These are phyloP conservation scores for Wickerhamiella sergipiensis DNA, from an alignment of 805 yeast genomes.

Conservation along the genomic window DNA sequence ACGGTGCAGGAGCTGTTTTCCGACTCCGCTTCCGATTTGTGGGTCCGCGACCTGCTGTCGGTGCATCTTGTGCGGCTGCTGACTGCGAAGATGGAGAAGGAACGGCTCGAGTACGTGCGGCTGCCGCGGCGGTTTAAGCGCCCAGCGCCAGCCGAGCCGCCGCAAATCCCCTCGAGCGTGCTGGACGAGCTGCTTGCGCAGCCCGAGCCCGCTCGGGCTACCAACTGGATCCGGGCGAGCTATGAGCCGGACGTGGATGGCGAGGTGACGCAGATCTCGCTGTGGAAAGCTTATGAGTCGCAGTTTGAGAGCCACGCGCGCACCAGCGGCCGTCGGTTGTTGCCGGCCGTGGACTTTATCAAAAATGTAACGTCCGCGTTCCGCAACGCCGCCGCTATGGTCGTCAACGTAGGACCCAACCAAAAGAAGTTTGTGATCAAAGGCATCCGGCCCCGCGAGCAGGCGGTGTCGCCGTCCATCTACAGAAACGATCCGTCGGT, in stretches of 20 bases:
- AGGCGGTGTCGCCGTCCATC: conserved; percentile 21
- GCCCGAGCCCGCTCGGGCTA: conserved; percentile 81
- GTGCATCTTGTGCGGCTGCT: conserved; percentile 52
- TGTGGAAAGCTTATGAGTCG: conserved; percentile 89
- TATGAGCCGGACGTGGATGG: conserved; percentile 66
- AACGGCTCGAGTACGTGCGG: conserved; percentile 26
- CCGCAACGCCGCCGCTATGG: conserved; percentile 85
- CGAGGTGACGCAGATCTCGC: conserved; percentile 86
- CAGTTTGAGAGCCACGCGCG: conserved; percentile 55
- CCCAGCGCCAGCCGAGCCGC: conserved; percentile 54
- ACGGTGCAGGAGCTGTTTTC: conserved; percentile 41
- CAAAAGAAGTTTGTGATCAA: conserved; percentile 79
- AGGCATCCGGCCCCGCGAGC: conserved; percentile 77
- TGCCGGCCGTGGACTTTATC: conserved; percentile 94
- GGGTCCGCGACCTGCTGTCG: conserved; percentile 30
- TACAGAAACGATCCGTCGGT: conserved; percentile 1
- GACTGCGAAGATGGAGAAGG: conserved; percentile 31
- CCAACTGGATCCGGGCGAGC: conserved; percentile 87
- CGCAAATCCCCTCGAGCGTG: conserved; percentile 42
- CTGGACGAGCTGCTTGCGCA: conserved; percentile 47
- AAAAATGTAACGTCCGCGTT: conserved; percentile 87
- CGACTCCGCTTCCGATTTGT: conserved; percentile 12
- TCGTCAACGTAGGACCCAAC: conserved; percentile 48
- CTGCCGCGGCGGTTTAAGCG: conserved; percentile 32
- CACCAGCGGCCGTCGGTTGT: conserved; percentile 38